Base-by-base conservation (phyloP, 208 protist species). In the Lotmaria passim region DNA sequence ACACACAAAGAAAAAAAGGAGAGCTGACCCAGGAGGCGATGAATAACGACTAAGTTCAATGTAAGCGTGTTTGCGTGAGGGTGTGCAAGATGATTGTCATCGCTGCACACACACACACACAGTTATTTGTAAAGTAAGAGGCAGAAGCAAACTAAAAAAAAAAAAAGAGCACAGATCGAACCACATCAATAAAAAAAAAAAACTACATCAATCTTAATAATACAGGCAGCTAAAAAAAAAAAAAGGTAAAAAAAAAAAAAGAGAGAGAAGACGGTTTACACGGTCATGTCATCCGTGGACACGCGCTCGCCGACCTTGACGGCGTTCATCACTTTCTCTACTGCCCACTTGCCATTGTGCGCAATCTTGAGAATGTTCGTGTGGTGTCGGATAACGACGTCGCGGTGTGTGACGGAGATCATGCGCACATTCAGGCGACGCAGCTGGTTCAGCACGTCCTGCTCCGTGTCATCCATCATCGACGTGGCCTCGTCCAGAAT, bases 391-490 rank as follows among this genome's bases (percentile, higher is more conserved):
- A 96, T 86, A 2, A 96, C 87, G 1, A 81, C 77, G 12, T 93
- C 87, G 43, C 91, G 86, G 61, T 96, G 91, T 19, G 89, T 96
- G 34, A 94, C 79, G 36, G 89, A 94, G 51, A 94, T 65, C 83
- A 93, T 92, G 51, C 85, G 81, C 38, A 94, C 82, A 39, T 90
- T 71, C 28, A 91, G 60, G 24, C 69, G 77, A n/a, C 87, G 89
- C 50, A 96, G 61, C 51, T 96, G 81, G 68, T 82, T 86, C 44
- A 96, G 59, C 17, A 96, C 87, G 52, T 90, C 83, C 73, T 94
- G 80, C 76, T 93, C 86, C 43, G 86, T 92, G 41, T 94, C 88
- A 67, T 94, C 88, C 88, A 97, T 94, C 88, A 92, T 94, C 11
- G 87, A 94, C 7, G 92, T 95, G 1, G 90, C 81, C 73, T 97